phyloP scores from a whole-genome alignment of 1,284 basidiomycete species.

The Pascua guehoae region DNA sequence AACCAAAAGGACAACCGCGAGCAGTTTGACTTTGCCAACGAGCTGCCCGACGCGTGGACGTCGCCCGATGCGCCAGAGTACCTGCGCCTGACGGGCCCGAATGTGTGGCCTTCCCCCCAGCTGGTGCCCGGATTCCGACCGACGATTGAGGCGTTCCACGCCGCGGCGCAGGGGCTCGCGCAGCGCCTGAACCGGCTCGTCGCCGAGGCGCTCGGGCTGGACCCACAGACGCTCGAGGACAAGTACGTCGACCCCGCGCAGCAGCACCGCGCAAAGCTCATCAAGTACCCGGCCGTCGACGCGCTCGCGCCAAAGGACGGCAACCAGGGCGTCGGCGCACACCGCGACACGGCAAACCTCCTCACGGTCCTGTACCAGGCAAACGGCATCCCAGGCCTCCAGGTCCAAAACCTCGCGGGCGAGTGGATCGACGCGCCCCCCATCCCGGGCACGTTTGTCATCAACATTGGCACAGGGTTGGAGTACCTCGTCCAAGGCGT shows the following conservation, averaged over 20 bases:
- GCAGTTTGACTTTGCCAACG: constrained; percentile 22
- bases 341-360: constrained; percentile 20
- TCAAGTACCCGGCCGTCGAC: constrained; percentile 21
- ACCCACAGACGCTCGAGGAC: constrained; percentile 8
- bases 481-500: constrained; percentile 86
- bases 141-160: constrained; percentile 7
- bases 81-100: constrained; percentile 16
- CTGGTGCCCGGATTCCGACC: constrained; percentile 12
- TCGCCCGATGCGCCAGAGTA: constrained; percentile 12
- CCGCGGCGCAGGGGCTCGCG: constrained; percentile 6
- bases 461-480: constrained; percentile 81
- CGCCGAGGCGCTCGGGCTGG: constrained; percentile 14
- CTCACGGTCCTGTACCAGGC: constrained; percentile 69
- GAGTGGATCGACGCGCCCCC: constrained; percentile 64
- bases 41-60: constrained; percentile 11
- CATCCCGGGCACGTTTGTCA: constrained; percentile 62
- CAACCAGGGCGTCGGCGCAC: constrained; percentile 19
- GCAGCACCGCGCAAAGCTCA: constrained; percentile 23
- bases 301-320: constrained; percentile 11
- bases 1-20: constrained; percentile 22
- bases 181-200: constrained; percentile 11
- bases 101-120: constrained; percentile 9
- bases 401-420: constrained; percentile 64
- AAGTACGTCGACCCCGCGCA: constrained; percentile 6
- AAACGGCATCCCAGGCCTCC: constrained; percentile 53